These are phyloP conservation scores for Setaria italica DNA, from an alignment of 202 grass and related monocot species.

Conservation along the genomic window DNA sequence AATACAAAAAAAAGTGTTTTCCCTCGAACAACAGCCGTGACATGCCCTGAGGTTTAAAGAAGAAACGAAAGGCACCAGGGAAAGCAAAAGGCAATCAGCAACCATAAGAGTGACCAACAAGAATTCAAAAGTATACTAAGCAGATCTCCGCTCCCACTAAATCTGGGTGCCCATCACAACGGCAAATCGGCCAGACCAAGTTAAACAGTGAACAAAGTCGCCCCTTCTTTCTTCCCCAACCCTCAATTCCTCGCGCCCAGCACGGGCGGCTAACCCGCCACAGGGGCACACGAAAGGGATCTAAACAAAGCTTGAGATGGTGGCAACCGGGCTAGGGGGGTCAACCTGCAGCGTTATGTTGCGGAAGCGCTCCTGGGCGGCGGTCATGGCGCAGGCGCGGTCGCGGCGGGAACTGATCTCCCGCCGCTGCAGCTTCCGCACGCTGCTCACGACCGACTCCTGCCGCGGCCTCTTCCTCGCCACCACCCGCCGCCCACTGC, in stretches of 20 bases:
- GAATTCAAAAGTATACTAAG: constrained; percentile 21
- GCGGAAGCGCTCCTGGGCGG: constrained; percentile 84
- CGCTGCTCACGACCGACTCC: constrained; percentile 66
- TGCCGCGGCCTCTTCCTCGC: constrained; percentile 74
- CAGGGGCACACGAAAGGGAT: not conserved
- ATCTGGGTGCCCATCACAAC: not conserved
- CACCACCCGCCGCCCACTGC: constrained; percentile 73
- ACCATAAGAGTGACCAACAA: not conserved
- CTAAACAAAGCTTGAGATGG: not conserved
- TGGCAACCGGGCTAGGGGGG: not conserved
- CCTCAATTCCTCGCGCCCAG: not conserved
- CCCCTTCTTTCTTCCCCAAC: not conserved
- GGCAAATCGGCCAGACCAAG: not conserved
- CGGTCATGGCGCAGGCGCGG: constrained; percentile 72
- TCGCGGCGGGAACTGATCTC: constrained; percentile 82
- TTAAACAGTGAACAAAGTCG: not conserved
- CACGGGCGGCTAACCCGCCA: not conserved
- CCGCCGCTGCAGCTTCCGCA: constrained; percentile 85
- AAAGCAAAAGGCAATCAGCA: not conserved
- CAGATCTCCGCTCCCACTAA: constrained; percentile 15
- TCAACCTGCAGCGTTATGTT: constrained; percentile 87
- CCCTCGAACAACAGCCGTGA: not conserved
- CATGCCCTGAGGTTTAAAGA: not conserved
- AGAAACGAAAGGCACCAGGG: not conserved
- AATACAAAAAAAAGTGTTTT: not conserved